These are phyloP conservation scores for Solanum lycopersicoides DNA, from an alignment of 257 asterid genomes.

Conservation along the genomic window DNA sequence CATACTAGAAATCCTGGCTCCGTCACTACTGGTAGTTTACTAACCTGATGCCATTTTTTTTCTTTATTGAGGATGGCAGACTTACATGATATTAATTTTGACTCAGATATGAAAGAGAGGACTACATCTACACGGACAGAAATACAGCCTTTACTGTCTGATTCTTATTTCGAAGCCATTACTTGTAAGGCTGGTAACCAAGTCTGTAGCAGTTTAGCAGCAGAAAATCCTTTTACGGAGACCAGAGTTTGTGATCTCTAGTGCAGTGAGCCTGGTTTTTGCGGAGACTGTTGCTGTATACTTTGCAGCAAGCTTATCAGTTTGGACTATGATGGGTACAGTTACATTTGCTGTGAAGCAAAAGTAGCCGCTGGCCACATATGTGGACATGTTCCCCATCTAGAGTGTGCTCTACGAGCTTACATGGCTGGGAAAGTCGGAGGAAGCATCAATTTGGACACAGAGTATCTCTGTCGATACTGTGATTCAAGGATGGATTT, in stretches of 20 bases:
- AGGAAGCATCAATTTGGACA: no score
- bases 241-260: constrained; percentile 56
- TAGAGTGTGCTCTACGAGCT: no score
- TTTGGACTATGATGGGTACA: constrained; percentile 20
- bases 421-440: no score
- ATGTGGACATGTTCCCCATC: no score
- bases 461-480: no score
- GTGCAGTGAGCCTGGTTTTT: constrained; percentile 52
- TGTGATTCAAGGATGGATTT: no score
- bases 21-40: no score
- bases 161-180: constrained; percentile 1
- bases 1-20: no score
- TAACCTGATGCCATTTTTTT: no score
- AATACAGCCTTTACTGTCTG: background rate
- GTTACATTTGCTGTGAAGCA: background rate
- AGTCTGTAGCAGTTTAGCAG: constrained; percentile 44
- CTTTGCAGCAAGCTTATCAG: constrained; percentile 44
- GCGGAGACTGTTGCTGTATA: constrained; percentile 81
- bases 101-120: background rate
- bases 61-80: no score
- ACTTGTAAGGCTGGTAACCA: constrained; percentile 54
- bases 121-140: background rate
- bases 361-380: no score
- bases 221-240: constrained; percentile 15
- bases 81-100: background rate